Conservation (phyloP, 495 filamentous ascomycete genomes). For the Corynascus novoguineensis region DNA sequence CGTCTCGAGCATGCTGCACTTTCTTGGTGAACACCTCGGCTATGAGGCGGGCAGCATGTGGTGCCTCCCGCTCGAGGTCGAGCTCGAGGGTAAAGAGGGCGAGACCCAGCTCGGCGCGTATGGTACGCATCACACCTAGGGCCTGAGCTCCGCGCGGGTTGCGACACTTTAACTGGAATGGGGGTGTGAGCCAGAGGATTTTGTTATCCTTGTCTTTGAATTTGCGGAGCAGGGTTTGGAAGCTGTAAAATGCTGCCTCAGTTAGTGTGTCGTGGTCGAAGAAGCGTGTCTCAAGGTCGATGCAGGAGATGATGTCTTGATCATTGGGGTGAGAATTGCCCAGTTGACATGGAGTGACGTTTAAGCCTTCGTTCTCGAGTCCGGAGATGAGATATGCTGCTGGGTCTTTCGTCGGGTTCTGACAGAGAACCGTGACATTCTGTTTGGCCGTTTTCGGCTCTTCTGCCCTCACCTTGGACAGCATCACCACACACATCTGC, state of each 20-base stretch:
- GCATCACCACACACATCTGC: constrained; percentile 9
- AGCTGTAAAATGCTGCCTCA: constrained; percentile 15
- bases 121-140: constrained; percentile 20
- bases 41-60: constrained; percentile 15
- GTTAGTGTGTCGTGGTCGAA: constrained; percentile 26
- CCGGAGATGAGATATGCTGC: background rate
- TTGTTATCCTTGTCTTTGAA: constrained; percentile 3
- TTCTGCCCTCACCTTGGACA: background rate
- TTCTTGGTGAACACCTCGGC: constrained; percentile 21
- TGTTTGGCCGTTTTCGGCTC: background rate
- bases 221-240: constrained; percentile 20
- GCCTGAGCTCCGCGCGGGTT: constrained; percentile 27
- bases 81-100: constrained; percentile 26
- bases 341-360: background rate
- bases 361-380: background rate
- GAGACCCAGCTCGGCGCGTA: constrained; percentile 23
- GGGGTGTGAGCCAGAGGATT: constrained; percentile 32
- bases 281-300: constrained; percentile 34
- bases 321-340: constrained; percentile 11
- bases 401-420: background rate
- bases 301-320: constrained; percentile 26
- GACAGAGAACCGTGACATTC: constrained; percentile 12
- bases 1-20: constrained; percentile 18
- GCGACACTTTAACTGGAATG: constrained; percentile 26
- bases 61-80: constrained; percentile 1